A percentile compares a stretch with the other conserved stretches of the same genome.
Conservation (phyloP, 2,329 filamentous ascomycete genomes). For the Blastomyces parvus region DNA sequence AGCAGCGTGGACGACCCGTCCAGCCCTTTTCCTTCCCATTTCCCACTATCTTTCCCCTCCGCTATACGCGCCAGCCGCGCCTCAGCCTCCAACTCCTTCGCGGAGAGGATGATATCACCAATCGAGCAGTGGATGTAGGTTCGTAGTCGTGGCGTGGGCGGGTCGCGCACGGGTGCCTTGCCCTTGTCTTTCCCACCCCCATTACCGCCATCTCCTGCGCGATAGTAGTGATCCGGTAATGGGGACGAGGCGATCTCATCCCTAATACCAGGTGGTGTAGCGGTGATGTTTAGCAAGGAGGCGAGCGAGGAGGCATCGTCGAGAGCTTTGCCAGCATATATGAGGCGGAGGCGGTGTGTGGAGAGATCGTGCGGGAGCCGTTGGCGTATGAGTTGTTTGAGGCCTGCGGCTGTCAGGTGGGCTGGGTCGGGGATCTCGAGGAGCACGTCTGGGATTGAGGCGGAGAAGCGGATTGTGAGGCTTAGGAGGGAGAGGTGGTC, state of each 20-base stretch:
- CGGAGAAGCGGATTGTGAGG: slow-evolving; percentile 84
- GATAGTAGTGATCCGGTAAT: neutral
- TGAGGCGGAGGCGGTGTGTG: slow-evolving; percentile 69
- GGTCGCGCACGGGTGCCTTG: slow-evolving; percentile 51
- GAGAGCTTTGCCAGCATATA: slow-evolving; percentile 80
- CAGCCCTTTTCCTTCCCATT: neutral
- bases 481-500: slow-evolving; percentile 41
- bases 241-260: slow-evolving; percentile 11
- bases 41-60: slow-evolving; percentile 2
- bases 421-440: slow-evolving; percentile 62
- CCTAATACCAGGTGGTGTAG: slow-evolving; percentile 41
- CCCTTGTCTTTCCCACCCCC: slow-evolving; percentile 40
- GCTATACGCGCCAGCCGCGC: slow-evolving; percentile 29
- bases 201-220: neutral
- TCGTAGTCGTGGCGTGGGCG: slow-evolving; percentile 33
- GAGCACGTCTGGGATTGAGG: slow-evolving; percentile 70
- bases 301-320: slow-evolving; percentile 61
- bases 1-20: neutral
- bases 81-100: slow-evolving; percentile 61
- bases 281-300: slow-evolving; percentile 55
- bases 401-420: slow-evolving; percentile 61
- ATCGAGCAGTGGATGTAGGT: slow-evolving; percentile 94
- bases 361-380: slow-evolving; percentile 55
- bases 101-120: slow-evolving; percentile 60
- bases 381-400: slow-evolving; percentile 73